Conservation (phyloP, 2,329 filamentous ascomycete species). For the Mariannaea elegans region DNA sequence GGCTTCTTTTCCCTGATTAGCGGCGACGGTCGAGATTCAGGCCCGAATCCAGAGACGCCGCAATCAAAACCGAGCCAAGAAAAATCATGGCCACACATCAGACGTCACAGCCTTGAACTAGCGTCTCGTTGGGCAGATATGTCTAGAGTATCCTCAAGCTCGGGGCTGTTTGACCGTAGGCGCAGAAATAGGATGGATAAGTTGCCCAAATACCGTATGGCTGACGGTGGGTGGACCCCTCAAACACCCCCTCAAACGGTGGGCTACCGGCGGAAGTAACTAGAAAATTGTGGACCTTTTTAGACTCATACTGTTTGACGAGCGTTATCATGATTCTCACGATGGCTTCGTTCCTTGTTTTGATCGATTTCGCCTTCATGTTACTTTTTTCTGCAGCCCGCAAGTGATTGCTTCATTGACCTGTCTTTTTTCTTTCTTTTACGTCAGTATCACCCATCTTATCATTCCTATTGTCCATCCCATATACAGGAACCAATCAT, state of each 20-base stretch:
- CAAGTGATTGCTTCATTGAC: background rate
- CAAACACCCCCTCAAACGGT: constrained; percentile 11
- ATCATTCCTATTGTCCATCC: background rate
- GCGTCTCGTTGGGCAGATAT: background rate
- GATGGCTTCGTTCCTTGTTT: background rate
- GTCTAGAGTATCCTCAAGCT: too few species aligned
- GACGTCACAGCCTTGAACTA: constrained; percentile 16
- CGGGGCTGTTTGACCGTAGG: too few species aligned
- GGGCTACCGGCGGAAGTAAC: constrained; percentile 9
- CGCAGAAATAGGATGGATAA: background rate
- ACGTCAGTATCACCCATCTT: background rate
- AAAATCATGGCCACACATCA: background rate
- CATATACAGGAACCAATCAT: background rate
- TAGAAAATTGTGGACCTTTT: background rate
- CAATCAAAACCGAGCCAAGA: background rate
- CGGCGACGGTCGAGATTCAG: background rate
- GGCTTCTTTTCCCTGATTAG: background rate
- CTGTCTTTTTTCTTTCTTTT: background rate
- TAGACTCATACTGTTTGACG: background rate
- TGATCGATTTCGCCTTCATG: background rate
- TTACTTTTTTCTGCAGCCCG: too few species aligned
- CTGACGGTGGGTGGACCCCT: constrained; percentile 9
- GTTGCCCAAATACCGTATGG: background rate
- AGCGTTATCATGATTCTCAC: background rate
- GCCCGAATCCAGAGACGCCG: background rate